A percentile compares a stretch with the other conserved stretches of the same genome.
Conservation (phyloP, 345 rosid species). For the Rhizophora mangle region DNA sequence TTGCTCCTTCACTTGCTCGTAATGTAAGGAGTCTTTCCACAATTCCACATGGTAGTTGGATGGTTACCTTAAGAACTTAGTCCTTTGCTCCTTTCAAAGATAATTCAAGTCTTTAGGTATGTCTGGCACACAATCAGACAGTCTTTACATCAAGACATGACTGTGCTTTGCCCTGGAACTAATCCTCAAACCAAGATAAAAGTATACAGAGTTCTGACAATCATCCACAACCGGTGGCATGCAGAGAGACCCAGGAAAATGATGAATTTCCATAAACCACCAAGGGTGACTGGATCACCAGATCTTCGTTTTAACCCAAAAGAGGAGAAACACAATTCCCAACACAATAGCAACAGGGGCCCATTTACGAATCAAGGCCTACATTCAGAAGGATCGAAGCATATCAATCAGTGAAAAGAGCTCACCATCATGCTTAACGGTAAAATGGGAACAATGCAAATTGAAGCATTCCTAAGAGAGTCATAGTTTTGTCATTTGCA, state of each 20-base stretch:
- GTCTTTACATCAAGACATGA: slow-evolving; percentile 16
- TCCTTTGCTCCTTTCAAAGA: slow-evolving; percentile 6
- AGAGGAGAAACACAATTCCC: slow-evolving; percentile 89
- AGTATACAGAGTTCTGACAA: slow-evolving; percentile 16
- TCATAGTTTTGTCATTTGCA: no score
- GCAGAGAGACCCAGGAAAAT: slow-evolving; percentile 22
- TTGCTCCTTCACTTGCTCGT: slow-evolving; percentile 1
- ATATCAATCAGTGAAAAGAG: slow-evolving; percentile 9
- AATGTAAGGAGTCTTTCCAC: slow-evolving; percentile 18
- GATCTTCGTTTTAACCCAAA: slow-evolving; percentile 84
- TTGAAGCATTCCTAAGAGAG: no score
- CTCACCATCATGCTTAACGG: not conserved
- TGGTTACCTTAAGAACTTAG: not conserved
- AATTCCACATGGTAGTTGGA: slow-evolving; percentile 11
- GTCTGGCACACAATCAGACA: slow-evolving; percentile 14
- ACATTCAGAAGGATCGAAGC: slow-evolving; percentile 24
- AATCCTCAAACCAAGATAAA: slow-evolving; percentile 4
- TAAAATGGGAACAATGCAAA: not conserved
- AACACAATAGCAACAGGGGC: slow-evolving; percentile 91
- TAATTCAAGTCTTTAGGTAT: not conserved
- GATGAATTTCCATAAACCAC: slow-evolving; percentile 16
- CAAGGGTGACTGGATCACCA: slow-evolving; percentile 50
- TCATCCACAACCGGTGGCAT: slow-evolving; percentile 3
- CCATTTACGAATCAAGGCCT: slow-evolving; percentile 97
- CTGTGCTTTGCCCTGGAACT: not conserved